Conservation (phyloP, 805 yeast species). For the Yarrowia bubula region DNA sequence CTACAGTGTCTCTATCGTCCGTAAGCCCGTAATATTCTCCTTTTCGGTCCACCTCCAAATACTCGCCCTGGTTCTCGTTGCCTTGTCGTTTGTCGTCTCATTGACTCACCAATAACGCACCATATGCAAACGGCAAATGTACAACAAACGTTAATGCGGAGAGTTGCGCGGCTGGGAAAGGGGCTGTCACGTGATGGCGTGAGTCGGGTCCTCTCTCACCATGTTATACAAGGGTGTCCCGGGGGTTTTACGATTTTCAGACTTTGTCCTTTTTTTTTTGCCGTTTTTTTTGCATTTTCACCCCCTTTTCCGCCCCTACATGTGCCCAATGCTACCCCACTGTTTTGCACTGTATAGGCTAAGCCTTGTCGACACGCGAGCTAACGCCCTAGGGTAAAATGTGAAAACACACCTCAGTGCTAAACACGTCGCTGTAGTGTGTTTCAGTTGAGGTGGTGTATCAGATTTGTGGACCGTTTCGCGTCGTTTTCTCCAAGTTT, state of each 20-base stretch:
- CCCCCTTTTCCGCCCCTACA: not conserved
- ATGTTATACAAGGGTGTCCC: no score
- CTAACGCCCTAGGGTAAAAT: not conserved
- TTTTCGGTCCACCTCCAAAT: not conserved
- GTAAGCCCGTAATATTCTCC: no score
- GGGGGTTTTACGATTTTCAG: not conserved
- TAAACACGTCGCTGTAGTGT: not conserved
- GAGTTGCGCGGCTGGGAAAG: constrained; percentile 19
- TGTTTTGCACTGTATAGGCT: constrained; percentile 5
- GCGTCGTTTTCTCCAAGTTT: no score
- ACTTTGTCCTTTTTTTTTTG: not conserved
- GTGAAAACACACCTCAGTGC: not conserved
- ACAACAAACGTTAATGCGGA: not conserved
- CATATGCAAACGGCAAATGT: constrained; percentile 16
- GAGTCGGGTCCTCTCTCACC: not conserved
- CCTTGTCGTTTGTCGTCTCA: not conserved
- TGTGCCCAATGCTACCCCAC: not conserved
- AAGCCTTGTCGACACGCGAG: not conserved
- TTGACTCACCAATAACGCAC: not conserved
- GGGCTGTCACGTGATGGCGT: not conserved
- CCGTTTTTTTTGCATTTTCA: not conserved
- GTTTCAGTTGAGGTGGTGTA: not conserved
- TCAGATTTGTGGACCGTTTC: no score
- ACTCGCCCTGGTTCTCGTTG: not conserved
- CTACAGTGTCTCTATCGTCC: no score